phyloP scores from a whole-genome alignment of 2,329 filamentous ascomycete genomes.

The Colletotrichum cereale region DNA sequence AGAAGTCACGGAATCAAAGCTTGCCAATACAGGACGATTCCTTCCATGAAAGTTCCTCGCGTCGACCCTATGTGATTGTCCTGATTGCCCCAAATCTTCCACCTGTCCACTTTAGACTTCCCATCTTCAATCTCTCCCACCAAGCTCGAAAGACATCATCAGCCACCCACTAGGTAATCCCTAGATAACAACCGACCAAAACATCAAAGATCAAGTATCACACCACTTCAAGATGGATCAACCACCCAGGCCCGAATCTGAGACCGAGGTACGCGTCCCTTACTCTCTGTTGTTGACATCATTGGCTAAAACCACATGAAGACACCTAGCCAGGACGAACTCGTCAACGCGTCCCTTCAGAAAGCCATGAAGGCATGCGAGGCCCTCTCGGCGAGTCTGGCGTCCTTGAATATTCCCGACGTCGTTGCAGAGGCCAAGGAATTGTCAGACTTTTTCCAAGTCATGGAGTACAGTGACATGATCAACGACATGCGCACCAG shows the following conservation, averaged over 20 bases:
- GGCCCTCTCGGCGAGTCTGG: not conserved
- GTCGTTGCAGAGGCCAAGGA: not conserved
- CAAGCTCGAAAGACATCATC: not conserved
- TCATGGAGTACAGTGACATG: not conserved
- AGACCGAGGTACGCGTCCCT: not conserved
- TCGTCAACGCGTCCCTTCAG: not conserved
- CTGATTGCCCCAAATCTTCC: too few relatives aligned
- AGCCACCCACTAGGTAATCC: not conserved
- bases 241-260: not conserved
- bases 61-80: too few relatives aligned
- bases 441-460: not conserved
- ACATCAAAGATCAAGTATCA: not conserved
- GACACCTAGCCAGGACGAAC: not conserved
- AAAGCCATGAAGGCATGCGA: not conserved
- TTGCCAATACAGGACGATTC: too few relatives aligned
- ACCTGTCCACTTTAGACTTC: not conserved
- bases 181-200: not conserved
- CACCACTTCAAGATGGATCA: not conserved
- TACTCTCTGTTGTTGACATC: fast-evolving
- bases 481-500: not conserved
- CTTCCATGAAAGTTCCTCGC: too few relatives aligned
- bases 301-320: not conserved
- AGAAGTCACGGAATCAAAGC: too few relatives aligned
- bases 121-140: not conserved
- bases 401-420: not conserved